Conservation (phyloP, 2,329 filamentous ascomycete species). For the Colletotrichum scovillei region DNA sequence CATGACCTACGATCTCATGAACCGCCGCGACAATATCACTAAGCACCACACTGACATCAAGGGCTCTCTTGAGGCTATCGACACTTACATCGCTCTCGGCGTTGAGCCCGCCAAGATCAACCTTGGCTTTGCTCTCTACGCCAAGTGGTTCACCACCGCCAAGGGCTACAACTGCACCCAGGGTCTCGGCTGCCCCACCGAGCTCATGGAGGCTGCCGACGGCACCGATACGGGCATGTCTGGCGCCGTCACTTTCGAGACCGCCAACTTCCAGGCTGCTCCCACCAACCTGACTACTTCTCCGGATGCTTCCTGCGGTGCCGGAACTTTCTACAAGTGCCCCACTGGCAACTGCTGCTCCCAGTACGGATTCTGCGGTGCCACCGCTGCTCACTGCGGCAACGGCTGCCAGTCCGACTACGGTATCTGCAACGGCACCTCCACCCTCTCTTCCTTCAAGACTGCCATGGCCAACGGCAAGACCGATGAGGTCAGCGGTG, state of each 20-base stretch:
- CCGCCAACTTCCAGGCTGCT: slow-evolving; percentile 41
- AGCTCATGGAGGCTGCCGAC: slow-evolving; percentile 67
- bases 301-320: slow-evolving; percentile 12
- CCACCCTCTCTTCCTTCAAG: slow-evolving; percentile 48
- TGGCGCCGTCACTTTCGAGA: slow-evolving; percentile 54
- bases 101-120: slow-evolving; percentile 67
- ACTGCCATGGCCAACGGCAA: slow-evolving; percentile 53
- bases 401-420: slow-evolving; percentile 31
- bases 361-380: slow-evolving; percentile 30
- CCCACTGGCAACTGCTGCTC: slow-evolving; percentile 26
- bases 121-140: slow-evolving; percentile 76
- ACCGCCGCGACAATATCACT: slow-evolving; percentile 75
- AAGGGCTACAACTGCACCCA: slow-evolving; percentile 55
- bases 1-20: slow-evolving; percentile 81
- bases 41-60: slow-evolving; percentile 72
- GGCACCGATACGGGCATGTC: slow-evolving; percentile 68
- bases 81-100: slow-evolving; percentile 69
- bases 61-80: slow-evolving; percentile 64
- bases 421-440: slow-evolving; percentile 30
- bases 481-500: slow-evolving; percentile 60
- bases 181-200: slow-evolving; percentile 69
- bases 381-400: slow-evolving; percentile 23
- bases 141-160: slow-evolving; percentile 73
- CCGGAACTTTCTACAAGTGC: slow-evolving; percentile 30
- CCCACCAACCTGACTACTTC: slow-evolving; percentile 29